phyloP scores from a whole-genome alignment of 805 yeast genomes.

The Starmerella sp. region DNA sequence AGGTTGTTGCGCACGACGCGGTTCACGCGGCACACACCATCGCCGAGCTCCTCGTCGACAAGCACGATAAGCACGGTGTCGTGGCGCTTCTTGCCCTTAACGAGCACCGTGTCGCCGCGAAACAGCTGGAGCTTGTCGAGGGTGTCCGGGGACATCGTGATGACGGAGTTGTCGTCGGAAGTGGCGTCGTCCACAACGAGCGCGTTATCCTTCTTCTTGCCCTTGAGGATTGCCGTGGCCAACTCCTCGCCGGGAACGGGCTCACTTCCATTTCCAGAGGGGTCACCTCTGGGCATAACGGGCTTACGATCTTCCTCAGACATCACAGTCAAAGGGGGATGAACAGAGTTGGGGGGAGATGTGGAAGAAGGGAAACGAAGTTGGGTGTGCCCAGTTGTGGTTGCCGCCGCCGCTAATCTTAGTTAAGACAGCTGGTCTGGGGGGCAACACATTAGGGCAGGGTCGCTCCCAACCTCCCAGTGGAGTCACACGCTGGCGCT shows the following conservation, averaged over 20 bases:
- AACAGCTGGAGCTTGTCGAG: conserved; percentile 90
- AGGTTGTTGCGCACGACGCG: conserved; percentile 93
- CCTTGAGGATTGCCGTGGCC: conserved; percentile 93
- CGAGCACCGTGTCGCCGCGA: conserved; percentile 95
- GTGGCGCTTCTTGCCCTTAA: conserved; percentile 95
- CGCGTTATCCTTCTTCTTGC: conserved; percentile 96
- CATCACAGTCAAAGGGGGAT: conserved; percentile 5
- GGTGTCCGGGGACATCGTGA: conserved; percentile 87
- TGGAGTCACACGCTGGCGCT: not conserved
- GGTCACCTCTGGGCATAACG: conserved; percentile 34
- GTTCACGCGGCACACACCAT: conserved; percentile 87
- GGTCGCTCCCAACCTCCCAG: not conserved
- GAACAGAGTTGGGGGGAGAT: not conserved
- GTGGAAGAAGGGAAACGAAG: not conserved
- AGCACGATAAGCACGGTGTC: conserved; percentile 93
- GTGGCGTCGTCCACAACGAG: conserved; percentile 92
- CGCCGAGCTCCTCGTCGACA: conserved; percentile 93
- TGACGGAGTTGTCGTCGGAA: conserved; percentile 89
- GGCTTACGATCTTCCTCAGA: conserved; percentile 26
- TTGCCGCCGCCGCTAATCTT: not conserved
- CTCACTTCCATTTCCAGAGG: conserved; percentile 16
- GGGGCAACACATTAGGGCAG: conserved; percentile 1
- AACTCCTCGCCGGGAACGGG: conserved; percentile 42
- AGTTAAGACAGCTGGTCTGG: not conserved
- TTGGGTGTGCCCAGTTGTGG: not conserved